These are phyloP conservation scores for Phaeosphaeriaceae sp. DNA, from an alignment of 2,329 filamentous ascomycete genomes.

Conservation along the genomic window DNA sequence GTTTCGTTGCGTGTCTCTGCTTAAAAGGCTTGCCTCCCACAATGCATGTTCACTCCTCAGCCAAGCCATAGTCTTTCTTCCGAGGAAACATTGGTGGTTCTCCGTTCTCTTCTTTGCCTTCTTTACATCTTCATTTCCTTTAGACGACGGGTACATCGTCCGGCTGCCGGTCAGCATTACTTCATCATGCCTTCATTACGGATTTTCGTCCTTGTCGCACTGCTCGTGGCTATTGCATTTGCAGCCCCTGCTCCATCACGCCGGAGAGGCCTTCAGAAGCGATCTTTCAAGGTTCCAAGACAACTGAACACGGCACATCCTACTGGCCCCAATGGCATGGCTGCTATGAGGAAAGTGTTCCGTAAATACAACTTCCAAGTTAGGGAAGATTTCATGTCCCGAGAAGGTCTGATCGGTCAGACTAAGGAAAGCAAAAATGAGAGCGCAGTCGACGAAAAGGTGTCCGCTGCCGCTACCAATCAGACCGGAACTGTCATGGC, in stretches of 20 bases:
- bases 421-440: conserved; percentile 20
- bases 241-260: conserved; percentile 52
- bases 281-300: conserved; percentile 69
- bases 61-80: conserved; percentile 34
- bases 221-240: conserved; percentile 57
- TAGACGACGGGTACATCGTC: conserved; percentile 28
- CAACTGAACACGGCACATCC: conserved; percentile 63
- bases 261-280: conserved; percentile 53
- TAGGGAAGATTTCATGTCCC: conserved; percentile 46
- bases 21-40: conserved; percentile 37
- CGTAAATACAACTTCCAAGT: conserved; percentile 66
- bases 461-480: conserved; percentile 22
- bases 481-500: conserved; percentile 67
- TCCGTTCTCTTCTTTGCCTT: neutral
- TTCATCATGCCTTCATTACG: conserved; percentile 46
- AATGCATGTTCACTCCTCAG: conserved; percentile 36
- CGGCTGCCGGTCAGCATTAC: conserved; percentile 49
- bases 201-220: conserved; percentile 54
- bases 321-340: conserved; percentile 60
- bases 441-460: conserved; percentile 26
- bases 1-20: conserved; percentile 21
- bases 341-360: conserved; percentile 70
- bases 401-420: conserved; percentile 50
- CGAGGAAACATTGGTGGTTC: conserved; percentile 15
- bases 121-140: conserved; percentile 22